Conservation (phyloP, 208 protist genomes). For the Trypanosoma boissoni region DNA sequence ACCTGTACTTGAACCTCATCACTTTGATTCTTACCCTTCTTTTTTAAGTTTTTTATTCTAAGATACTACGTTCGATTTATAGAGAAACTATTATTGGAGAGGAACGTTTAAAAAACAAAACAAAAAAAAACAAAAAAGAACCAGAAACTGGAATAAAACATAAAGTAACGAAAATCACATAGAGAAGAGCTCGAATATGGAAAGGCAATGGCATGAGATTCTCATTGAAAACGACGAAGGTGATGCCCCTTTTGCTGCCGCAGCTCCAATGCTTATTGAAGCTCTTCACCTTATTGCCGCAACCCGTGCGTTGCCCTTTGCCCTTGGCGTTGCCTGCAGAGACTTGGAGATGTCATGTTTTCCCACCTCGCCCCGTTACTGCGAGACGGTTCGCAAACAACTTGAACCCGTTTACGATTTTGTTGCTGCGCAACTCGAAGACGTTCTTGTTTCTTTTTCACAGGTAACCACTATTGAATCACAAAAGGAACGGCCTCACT, state of each 20-base stretch:
- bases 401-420: conserved; percentile 1
- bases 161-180: conserved; percentile 7
- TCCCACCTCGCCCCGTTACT: not conserved
- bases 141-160: conserved; percentile 1
- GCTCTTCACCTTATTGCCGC: conserved; percentile 45
- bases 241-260: conserved; percentile 47
- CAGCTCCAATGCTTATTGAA: conserved; percentile 53
- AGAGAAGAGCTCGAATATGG: conserved; percentile 21
- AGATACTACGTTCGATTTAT: too few species aligned
- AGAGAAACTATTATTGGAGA: too few species aligned
- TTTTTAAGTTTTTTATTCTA: too few species aligned
- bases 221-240: conserved; percentile 65
- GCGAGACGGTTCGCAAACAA: not conserved
- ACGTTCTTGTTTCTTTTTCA: conserved; percentile 7
- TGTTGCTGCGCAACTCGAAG: conserved; percentile 4
- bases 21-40: too few species aligned
- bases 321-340: conserved; percentile 28
- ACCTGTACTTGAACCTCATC: too few species aligned
- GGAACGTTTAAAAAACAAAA: conserved; percentile 8
- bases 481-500: too few species aligned
- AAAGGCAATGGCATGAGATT: conserved; percentile 56
- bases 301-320: conserved; percentile 28
- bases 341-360: conserved; percentile 6
- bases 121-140: conserved; percentile 9
- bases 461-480: too few species aligned